phyloP scores from a whole-genome alignment of 1,284 basidiomycete species.

The Malassezia furfur region DNA sequence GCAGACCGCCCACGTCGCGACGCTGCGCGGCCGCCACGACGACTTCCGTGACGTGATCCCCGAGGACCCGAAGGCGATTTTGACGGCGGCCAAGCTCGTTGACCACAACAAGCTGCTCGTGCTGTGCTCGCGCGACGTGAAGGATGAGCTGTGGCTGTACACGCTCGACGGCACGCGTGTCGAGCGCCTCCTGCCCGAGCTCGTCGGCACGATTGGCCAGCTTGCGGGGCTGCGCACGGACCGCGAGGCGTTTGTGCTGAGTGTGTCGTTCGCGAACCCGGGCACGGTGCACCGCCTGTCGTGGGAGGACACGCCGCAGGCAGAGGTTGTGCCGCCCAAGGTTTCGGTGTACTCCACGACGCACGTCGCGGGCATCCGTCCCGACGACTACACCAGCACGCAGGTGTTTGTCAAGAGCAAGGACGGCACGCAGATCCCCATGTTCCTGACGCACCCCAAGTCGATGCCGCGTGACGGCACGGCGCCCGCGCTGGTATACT shows the following conservation, averaged over 20 bases:
- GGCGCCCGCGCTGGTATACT: constrained; percentile 69
- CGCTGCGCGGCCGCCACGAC: constrained; percentile 26
- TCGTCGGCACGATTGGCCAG: constrained; percentile 62
- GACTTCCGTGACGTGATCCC: constrained; percentile 60
- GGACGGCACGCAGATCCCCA: constrained; percentile 71
- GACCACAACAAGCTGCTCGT: constrained; percentile 58
- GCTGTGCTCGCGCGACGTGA: constrained; percentile 68
- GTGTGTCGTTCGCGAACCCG: constrained; percentile 66
- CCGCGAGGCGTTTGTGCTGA: constrained; percentile 61
- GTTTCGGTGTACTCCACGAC: constrained; percentile 60
- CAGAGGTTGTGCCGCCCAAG: constrained; percentile 9
- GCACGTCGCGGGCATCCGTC: constrained; percentile 59
- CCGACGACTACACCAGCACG: constrained; percentile 62
- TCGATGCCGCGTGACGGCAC: constrained; percentile 64
- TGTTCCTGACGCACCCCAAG: constrained; percentile 75
- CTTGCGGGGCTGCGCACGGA: constrained; percentile 55
- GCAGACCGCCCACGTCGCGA: constrained; percentile 25
- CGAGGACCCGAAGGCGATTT: constrained; percentile 59
- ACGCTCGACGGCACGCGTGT: constrained; percentile 57
- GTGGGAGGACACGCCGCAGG: constrained; percentile 38
- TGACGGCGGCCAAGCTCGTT: constrained; percentile 56
- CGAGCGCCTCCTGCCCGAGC: constrained; percentile 57
- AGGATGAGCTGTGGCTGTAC: constrained; percentile 71
- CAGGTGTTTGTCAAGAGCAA: constrained; percentile 60
- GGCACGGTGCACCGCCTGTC: constrained; percentile 53